A percentile compares a stretch with the other conserved stretches of the same genome.
Conservation (phyloP, 345 rosid species). For the Turritis glabra region DNA sequence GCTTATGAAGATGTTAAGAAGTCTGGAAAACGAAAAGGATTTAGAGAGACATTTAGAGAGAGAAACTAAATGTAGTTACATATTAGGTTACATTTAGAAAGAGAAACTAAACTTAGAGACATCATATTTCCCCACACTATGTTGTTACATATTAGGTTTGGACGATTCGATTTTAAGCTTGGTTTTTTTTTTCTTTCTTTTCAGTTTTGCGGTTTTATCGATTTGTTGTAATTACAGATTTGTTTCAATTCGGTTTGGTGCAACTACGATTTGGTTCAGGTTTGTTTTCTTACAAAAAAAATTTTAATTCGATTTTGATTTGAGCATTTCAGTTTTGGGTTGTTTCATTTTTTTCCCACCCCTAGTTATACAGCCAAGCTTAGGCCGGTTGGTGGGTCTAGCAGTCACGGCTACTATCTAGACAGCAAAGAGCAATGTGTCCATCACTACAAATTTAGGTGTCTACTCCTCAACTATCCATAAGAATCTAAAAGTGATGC, state of each 20-base stretch:
- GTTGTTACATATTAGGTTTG: background rate
- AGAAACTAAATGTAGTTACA: too few relatives aligned
- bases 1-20: too few relatives aligned
- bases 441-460: background rate
- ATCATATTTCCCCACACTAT: background rate
- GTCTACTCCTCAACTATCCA: background rate
- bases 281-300: background rate
- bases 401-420: slow-evolving; percentile 3
- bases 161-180: background rate
- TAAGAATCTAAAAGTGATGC: background rate
- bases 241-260: background rate
- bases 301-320: background rate
- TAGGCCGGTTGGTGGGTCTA: slow-evolving; percentile 6
- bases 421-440: background rate
- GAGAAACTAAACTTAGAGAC: too few relatives aligned
- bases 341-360: background rate
- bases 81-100: too few relatives aligned
- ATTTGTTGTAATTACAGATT: background rate
- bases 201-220: background rate
- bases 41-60: too few relatives aligned
- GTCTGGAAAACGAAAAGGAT: too few relatives aligned
- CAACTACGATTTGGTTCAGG: background rate
- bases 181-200: background rate
- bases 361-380: background rate
- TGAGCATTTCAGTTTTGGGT: background rate